Evolutionary conservation across 148 eudicot species (phyloP), one percentile per base, ranked within the genome.

Genomic region (Silene latifolia): DNA sequence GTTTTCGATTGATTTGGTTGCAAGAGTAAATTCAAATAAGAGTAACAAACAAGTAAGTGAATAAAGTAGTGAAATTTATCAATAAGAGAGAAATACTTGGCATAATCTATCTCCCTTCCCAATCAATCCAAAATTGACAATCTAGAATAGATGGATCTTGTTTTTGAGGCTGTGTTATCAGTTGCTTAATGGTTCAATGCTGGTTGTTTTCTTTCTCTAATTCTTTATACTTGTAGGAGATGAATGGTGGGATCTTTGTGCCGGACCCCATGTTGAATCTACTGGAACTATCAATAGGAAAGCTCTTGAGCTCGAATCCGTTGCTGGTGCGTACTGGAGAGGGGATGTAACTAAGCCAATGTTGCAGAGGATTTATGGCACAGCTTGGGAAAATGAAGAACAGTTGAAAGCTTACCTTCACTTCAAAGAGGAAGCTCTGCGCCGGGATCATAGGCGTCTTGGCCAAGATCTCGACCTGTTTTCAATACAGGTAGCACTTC

Each of bases 211-310:
- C 3, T 14, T 58, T 23, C 15, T 24, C 54, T 53, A 13, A 72
- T 48, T 79, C 21, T 53, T 35, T 72, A 8, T 70, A 72, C 62
- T 72, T 81, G 74, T 53, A 95, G 99, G 99, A 75, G 83, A 92
- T 83, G 96, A 95, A 69, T 95, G 99, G 99, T 95, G 99, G 99
- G 99, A 95, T 81, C 99, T 95, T 72, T 95, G 99, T 89, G 99
- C 99, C 67, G 99, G 99, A 29, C 99, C 99, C 73, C 99, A 95
- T 89, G 98, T 95, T 80, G 94, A 95, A 81, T 80, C 97, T 79
- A 95, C 99, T 72, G 98, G 99, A 74, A 90, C 83, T 65, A 95
- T 95, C 75, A 87, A 85, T 73, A 87, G 85, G 76, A 90, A 81
- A 87, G 99, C 99, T 76, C 81, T 95, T 77, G 91, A 95, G 44